Percentiles rank a stretch among this genome's conserved stretches.
Conservation (phyloP, 1,284 basidiomycete species). For the Sanghuangporus baumii region DNA sequence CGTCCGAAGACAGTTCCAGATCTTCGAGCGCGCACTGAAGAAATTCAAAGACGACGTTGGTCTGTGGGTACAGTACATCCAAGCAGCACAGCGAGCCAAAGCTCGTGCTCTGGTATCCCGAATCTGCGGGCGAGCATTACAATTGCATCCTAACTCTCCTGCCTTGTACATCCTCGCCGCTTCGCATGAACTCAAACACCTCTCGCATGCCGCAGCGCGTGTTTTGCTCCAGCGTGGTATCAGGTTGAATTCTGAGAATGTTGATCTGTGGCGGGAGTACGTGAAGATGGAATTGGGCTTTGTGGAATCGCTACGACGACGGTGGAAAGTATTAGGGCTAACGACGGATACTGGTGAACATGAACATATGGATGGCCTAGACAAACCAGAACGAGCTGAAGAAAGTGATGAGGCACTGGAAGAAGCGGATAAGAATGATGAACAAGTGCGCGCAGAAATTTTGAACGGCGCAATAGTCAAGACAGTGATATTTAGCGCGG, state of each 20-base stretch:
- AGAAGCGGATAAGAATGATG: conserved; percentile 36
- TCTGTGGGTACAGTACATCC: conserved; percentile 86
- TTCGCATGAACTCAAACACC: conserved; percentile 75
- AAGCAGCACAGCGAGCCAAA: conserved; percentile 75
- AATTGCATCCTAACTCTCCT: conserved; percentile 78
- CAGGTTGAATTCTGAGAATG: conserved; percentile 64
- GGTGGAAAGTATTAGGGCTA: conserved; percentile 79
- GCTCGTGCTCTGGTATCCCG: conserved; percentile 78
- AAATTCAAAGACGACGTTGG: conserved; percentile 87
- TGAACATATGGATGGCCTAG: conserved; percentile 33
- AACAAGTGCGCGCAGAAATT: conserved; percentile 52
- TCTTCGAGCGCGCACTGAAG: conserved; percentile 85
- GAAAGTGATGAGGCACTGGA: conserved; percentile 24
- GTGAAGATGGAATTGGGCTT: conserved; percentile 90
- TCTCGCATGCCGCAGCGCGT: conserved; percentile 78
- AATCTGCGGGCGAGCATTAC: conserved; percentile 77
- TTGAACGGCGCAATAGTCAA: conserved; percentile 69
- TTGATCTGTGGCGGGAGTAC: conserved; percentile 83
- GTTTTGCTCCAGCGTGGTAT: conserved; percentile 83
- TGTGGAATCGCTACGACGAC: conserved; percentile 74
- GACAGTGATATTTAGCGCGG: conserved; percentile 59
- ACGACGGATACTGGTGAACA: conserved; percentile 25
- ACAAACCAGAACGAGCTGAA: conserved; percentile 29
- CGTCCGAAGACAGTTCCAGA: conserved; percentile 78
- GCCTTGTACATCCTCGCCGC: conserved; percentile 85